Conservation (phyloP, 2,329 filamentous ascomycete genomes). For the Scytalidium lignicola region DNA sequence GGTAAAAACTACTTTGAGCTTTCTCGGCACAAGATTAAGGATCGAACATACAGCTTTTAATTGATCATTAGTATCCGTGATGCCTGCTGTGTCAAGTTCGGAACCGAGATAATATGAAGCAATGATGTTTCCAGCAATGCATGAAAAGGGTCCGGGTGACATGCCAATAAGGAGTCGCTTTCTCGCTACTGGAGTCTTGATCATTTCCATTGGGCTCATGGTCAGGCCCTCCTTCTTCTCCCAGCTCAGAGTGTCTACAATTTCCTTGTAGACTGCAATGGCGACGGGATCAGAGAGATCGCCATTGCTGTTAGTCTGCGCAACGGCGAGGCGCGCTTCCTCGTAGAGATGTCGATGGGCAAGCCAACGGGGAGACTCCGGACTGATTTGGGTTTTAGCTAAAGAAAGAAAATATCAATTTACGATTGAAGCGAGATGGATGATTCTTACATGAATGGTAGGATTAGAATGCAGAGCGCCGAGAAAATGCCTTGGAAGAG, state of each 20-base stretch:
- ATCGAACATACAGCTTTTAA: conserved; percentile 31
- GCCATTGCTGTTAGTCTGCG: conserved; percentile 39
- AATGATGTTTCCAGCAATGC: conserved; percentile 35
- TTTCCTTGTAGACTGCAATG: conserved; percentile 26
- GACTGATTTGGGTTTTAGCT: conserved; percentile 8
- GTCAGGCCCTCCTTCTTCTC: conserved; percentile 19
- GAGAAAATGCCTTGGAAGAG: conserved; percentile 24
- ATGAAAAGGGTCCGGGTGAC: conserved; percentile 30
- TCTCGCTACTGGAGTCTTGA: conserved; percentile 30
- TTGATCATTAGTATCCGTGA: conserved; percentile 37
- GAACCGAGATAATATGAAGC: conserved; percentile 33
- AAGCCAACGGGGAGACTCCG: conserved; percentile 21
- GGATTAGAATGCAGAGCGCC: conserved; percentile 13
- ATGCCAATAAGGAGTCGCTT: conserved; percentile 34
- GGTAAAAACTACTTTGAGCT: neutral
- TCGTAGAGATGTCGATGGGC: conserved; percentile 27
- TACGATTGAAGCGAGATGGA: no score
- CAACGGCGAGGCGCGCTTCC: conserved; percentile 13
- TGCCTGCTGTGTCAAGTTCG: conserved; percentile 40
- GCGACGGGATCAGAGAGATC: conserved; percentile 21
- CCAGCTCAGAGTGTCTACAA: conserved; percentile 21
- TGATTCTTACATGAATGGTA: conserved; percentile 15
- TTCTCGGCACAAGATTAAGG: neutral
- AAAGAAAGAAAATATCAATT: no score
- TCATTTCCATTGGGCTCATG: conserved; percentile 18